These are phyloP conservation scores for Coniferiporia sulphurascens DNA, from an alignment of 1,284 basidiomycete species.

Conservation along the genomic window DNA sequence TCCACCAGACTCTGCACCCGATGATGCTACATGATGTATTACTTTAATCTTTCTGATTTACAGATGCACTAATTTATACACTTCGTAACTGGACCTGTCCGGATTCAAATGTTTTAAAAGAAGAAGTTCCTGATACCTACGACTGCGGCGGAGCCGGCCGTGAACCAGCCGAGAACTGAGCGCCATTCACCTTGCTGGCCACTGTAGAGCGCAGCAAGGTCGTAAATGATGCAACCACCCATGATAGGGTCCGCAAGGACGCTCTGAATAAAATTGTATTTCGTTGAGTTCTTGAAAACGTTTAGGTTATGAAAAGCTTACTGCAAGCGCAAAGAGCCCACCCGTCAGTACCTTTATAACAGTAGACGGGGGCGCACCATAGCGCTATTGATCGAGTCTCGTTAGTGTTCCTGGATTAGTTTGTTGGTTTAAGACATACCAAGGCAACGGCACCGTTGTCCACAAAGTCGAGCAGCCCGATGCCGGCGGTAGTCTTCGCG, in stretches of 20 bases:
- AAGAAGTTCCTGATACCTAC: constrained; percentile 6
- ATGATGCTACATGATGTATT: too few species aligned
- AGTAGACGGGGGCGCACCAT: constrained; percentile 22
- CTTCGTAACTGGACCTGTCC: neutral
- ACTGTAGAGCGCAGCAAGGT: constrained; percentile 25
- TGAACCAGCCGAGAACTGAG: constrained; percentile 8
- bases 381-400: constrained; percentile 16
- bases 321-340: constrained; percentile 24
- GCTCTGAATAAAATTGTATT: constrained; percentile 4
- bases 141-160: constrained; percentile 5
- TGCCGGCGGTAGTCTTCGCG: constrained; percentile 32
- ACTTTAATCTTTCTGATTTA: neutral
- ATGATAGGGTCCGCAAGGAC: constrained; percentile 26
- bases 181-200: constrained; percentile 24
- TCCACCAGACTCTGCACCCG: neutral
- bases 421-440: constrained; percentile 20
- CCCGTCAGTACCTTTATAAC: constrained; percentile 24
- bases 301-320: constrained; percentile 12
- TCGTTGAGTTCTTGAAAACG: too few species aligned
- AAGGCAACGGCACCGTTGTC: constrained; percentile 31
- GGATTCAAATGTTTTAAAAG: neutral
- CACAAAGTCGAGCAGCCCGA: constrained; percentile 32
- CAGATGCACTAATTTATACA: constrained; percentile 1
- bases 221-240: constrained; percentile 28
- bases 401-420: neutral